Percentiles rank a stretch among this genome's conserved stretches.
Conservation (phyloP, 2,329 filamentous ascomycete genomes). For the Atkinsonella texensis region DNA sequence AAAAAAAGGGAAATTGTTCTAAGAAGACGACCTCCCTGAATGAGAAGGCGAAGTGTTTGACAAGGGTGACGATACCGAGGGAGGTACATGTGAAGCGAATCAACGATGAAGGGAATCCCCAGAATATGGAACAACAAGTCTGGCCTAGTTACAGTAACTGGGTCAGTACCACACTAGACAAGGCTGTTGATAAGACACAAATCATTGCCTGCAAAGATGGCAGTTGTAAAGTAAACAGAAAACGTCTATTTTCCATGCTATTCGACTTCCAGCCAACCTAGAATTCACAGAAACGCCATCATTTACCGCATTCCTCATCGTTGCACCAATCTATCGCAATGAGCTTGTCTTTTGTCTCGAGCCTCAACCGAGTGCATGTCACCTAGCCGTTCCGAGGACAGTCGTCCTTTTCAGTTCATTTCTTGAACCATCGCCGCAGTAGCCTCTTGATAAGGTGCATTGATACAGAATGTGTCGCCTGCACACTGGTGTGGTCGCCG, state of each 20-base stretch:
- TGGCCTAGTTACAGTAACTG: too few species aligned
- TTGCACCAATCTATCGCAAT: conserved; percentile 12
- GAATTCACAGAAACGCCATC: conserved; percentile 20
- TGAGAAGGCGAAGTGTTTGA: too few species aligned
- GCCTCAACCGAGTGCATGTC: background rate
- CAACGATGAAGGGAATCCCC: too few species aligned
- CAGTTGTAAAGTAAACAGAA: background rate
- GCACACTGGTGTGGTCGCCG: too few species aligned
- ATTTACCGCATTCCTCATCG: conserved; percentile 3
- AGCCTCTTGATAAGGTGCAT: too few species aligned
- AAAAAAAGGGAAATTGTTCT: background rate
- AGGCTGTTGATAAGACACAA: background rate
- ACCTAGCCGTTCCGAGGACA: too few species aligned
- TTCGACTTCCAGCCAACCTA: conserved; percentile 13
- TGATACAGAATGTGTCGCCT: too few species aligned
- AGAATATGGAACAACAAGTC: too few species aligned
- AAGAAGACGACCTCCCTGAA: too few species aligned
- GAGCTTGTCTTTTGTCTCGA: conserved; percentile 2
- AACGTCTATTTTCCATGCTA: conserved; percentile 24
- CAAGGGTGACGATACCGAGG: too few species aligned
- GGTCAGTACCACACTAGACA: too few species aligned
- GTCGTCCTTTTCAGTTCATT: background rate
- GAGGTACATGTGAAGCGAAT: too few species aligned
- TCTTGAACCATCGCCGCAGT: background rate
- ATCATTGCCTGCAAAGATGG: background rate